A percentile compares a stretch with the other conserved stretches of the same genome.
phyloP scores from a whole-genome alignment of 2,329 filamentous ascomycete genomes.

The Stylonectria norvegica region DNA sequence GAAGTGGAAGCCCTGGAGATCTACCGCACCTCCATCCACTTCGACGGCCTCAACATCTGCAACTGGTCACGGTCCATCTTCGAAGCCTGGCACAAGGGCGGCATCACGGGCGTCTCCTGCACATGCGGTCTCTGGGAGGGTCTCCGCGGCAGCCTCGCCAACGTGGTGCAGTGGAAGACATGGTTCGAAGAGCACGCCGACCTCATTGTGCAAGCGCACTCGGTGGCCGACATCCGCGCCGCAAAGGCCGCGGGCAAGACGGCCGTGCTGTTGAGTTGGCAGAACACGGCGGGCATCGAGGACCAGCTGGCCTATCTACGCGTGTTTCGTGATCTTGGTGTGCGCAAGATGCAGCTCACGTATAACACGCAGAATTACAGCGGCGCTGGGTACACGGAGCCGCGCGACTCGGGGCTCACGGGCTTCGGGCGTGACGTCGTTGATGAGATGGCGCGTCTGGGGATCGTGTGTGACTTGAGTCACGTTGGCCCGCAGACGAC shows the following conservation, averaged over 20 bases:
- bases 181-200: slow-evolving; percentile 41
- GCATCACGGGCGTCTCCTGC: slow-evolving; percentile 40
- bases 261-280: slow-evolving; percentile 38
- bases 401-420: slow-evolving; percentile 34
- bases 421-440: slow-evolving; percentile 34
- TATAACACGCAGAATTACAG: slow-evolving; percentile 43
- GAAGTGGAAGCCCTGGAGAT: slow-evolving; percentile 35
- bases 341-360: slow-evolving; percentile 41
- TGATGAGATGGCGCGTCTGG: slow-evolving; percentile 33
- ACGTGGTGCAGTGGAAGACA: slow-evolving; percentile 41
- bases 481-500: slow-evolving; percentile 34
- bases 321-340: slow-evolving; percentile 39
- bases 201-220: slow-evolving; percentile 37
- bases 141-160: slow-evolving; percentile 35
- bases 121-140: slow-evolving; percentile 40
- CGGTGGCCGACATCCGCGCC: slow-evolving; percentile 33
- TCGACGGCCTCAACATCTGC: slow-evolving; percentile 40
- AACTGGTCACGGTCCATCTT: slow-evolving; percentile 39
- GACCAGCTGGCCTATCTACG: slow-evolving; percentile 37
- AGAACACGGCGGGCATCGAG: slow-evolving; percentile 41
- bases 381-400: slow-evolving; percentile 38
- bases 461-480: slow-evolving; percentile 35
- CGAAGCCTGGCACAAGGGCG: slow-evolving; percentile 36
- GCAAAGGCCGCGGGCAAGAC: slow-evolving; percentile 36
- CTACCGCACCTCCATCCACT: slow-evolving; percentile 36